phyloP scores from a whole-genome alignment of 306 rosid genomes.

The Quercus parvula region DNA sequence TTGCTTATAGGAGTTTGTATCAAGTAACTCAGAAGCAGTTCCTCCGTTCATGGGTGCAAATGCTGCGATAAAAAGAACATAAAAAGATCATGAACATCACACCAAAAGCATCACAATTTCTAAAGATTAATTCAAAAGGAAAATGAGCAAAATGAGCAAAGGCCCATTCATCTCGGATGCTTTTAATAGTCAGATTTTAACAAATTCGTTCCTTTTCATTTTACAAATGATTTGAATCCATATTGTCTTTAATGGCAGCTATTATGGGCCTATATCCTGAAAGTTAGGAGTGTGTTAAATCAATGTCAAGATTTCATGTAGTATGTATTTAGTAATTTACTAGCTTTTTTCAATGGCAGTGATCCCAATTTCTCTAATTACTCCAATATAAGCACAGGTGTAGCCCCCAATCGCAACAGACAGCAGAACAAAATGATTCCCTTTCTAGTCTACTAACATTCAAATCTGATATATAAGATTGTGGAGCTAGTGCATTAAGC shows the following conservation, averaged over 20 bases:
- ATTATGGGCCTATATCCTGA: no score
- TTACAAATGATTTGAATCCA: no score
- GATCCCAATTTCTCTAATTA: background rate
- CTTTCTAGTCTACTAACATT: no score
- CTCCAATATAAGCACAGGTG: background rate
- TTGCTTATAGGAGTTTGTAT: conserved; percentile 38
- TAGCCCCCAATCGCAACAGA: background rate
- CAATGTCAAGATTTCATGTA: no score
- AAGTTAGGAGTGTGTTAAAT: no score
- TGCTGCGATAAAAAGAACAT: conserved; percentile 46
- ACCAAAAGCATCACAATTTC: conserved; percentile 1
- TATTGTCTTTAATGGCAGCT: no score
- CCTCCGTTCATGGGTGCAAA: conserved; percentile 79
- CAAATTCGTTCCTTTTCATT: no score
- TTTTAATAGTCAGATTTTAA: no score
- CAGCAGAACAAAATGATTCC: background rate
- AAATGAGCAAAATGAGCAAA: background rate
- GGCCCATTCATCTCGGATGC: no score
- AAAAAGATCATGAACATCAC: conserved; percentile 8
- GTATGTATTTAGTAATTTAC: no score
- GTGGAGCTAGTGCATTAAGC: no score
- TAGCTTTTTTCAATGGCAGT: background rate
- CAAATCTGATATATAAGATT: no score
- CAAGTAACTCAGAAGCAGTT: conserved; percentile 24
- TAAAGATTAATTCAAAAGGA: background rate